phyloP scores from a whole-genome alignment of 2,329 filamentous ascomycete species.

The Talaromyces sp. region DNA sequence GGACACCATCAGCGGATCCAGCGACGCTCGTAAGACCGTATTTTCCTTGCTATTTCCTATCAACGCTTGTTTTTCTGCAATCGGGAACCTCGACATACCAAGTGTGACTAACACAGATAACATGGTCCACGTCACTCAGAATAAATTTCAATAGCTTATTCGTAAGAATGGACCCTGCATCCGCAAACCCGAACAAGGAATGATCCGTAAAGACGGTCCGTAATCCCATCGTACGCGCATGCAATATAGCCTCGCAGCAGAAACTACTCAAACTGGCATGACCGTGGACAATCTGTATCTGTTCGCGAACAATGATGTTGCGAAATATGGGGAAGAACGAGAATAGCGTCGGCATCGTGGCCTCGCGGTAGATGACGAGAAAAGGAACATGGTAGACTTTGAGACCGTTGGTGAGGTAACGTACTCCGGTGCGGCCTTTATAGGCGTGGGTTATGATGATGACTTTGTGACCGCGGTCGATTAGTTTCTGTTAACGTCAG shows the following conservation, averaged over 20 bases:
- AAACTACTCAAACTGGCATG: slow-evolving; percentile 90
- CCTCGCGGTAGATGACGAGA: slow-evolving; percentile 88
- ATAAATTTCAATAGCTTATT: slow-evolving; percentile 98
- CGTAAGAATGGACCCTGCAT: slow-evolving; percentile 90
- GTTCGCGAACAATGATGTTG: slow-evolving; percentile 90
- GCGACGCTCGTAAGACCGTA: slow-evolving; percentile 86
- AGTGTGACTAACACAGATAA: slow-evolving; percentile 97
- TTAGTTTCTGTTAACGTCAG: slow-evolving; percentile 65
- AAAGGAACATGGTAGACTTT: slow-evolving; percentile 99
- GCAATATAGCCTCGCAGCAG: slow-evolving; percentile 90
- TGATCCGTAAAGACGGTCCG: slow-evolving; percentile 97
- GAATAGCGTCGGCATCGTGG: slow-evolving; percentile 94
- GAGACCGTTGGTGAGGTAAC: slow-evolving; percentile 94
- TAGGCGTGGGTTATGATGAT: slow-evolving; percentile 97
- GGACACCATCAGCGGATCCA: slow-evolving; percentile 95
- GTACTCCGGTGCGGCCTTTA: slow-evolving; percentile 81
- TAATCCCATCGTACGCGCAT: slow-evolving; percentile 92
- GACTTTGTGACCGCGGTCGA: slow-evolving; percentile 96
- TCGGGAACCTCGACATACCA: slow-evolving; percentile 56
- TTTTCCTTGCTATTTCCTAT: slow-evolving; percentile 76
- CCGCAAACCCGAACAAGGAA: slow-evolving; percentile 94
- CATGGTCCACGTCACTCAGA: slow-evolving; percentile 94
- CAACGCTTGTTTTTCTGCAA: background rate
- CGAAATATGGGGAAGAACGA: slow-evolving; percentile 98
- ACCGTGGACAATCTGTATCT: slow-evolving; percentile 97